Base-by-base conservation (phyloP, 805 yeast genomes). In the Yamadazyma tumulicola region DNA sequence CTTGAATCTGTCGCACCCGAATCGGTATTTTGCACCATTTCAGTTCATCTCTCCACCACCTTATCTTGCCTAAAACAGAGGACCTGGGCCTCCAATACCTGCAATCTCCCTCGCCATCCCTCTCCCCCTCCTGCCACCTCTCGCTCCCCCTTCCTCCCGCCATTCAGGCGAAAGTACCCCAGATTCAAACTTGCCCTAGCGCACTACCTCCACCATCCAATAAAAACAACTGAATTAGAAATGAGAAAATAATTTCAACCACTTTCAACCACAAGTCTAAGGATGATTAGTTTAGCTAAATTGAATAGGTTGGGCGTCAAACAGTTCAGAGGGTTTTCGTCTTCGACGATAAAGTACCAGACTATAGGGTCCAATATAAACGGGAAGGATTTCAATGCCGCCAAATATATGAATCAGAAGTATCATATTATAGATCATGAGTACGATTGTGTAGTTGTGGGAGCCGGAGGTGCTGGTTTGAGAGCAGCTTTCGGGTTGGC, bases 391-490 rank as follows among this genome's bases (percentile, higher is more conserved):
- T 58, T 56, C 46, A 63, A 64, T 42, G 61, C 71, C 28, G 54
- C 71, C 47, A 67, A 66, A 47, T 65, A 66, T 45, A 57, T 66
- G 66, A 52, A 59, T 32, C 69, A 78, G 47, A 85, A 88, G 56
- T 91, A 93, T 65, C 93, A 87, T 56, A 81, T 91, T 45, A 81
- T 91, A 48, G 97, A 91, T 67, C 98, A 91, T 64, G 97, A 93
- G 64, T 91, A 93, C 67, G 98, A 91, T 71, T 88, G 96, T 74
- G 79, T 91, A 32, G 97, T 91, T 41, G 88, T 91, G 36, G 98
- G 98, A 56, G 98, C 98, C 38, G 98, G 98, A 56, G 98, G 98
- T 62, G 98, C 98, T 32, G 98, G 98, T 59, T 72, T 91, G 42
- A 81, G 98, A 69, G 98, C 98, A 26, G 97, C 98, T 24, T 93